Base-by-base conservation (phyloP, 2,329 filamentous ascomycete species). In the Chaetoscypha palmicola region DNA sequence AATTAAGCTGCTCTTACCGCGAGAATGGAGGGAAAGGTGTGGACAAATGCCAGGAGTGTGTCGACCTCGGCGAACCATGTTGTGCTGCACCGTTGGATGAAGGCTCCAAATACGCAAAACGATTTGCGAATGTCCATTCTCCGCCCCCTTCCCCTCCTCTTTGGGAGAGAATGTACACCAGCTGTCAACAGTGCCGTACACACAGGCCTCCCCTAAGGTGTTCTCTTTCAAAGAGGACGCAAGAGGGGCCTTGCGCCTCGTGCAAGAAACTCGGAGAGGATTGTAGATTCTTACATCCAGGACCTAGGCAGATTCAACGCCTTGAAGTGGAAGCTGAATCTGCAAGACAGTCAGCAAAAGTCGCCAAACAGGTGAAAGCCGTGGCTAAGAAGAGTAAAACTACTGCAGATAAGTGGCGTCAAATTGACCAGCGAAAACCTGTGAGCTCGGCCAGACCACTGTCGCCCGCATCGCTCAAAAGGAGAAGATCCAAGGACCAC, bases 1-100 rank as follows among this genome's bases (percentile, higher is more conserved):
- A 49, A 7, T 33, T 44, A 7, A 24, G 30, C 3, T 57, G 54
- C 38, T 57, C 50, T 5, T 59, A 53, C 33, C 31, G 26, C 3
- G 8, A 35, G 3, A 47, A 58, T 40, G 46, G 43, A 11, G 55
- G 58, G 11, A 46, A 49, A 26, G 49, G 41, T 1, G 39, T 47
- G 5, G 17, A 42, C 24, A 28, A 28, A 28, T 28, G 24, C 24
- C 7, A 28, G 12, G 24, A 28, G 24, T 28, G 24, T 28, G 24
- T 7, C 12, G 24, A 28, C 7, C 24, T 28, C 7, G 24, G 12
- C 1, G 34, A 51, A 3, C 37, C 30, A 26, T 59, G 55, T 31
- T 45, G 46, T 38, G 55, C 55, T 21, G 51, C 37, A 20, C 54
- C 46, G 17, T 26, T 49, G 12, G 43, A 36, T 23, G 22, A 32